Evolutionary conservation across 225 moss, liverwort and hornwort genomes (phyloP).

Genomic region (Lunularia cruciata): DNA sequence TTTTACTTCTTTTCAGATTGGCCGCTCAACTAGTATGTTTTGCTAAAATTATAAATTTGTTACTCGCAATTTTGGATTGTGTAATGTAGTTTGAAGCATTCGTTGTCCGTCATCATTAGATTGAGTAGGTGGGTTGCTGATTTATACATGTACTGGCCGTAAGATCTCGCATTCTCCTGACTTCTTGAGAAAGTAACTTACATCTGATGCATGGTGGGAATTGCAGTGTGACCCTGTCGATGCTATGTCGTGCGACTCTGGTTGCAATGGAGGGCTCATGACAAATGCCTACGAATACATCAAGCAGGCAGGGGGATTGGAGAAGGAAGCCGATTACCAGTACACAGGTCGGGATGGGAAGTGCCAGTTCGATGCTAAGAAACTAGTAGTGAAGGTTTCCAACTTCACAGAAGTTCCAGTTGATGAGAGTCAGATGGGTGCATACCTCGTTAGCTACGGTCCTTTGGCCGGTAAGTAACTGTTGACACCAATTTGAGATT

Average conservation of each 20-base stretch:
- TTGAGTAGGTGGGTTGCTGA: no score
- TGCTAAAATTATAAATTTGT: no score
- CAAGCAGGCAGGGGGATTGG: conserved; percentile 42
- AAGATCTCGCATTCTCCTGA: no score
- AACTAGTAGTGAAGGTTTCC: conserved; percentile 40
- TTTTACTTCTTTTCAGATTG: no score
- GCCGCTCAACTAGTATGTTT: no score
- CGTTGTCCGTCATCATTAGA: no score
- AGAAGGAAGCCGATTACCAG: conserved; percentile 35
- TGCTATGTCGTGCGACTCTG: conserved; percentile 38
- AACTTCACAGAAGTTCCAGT: conserved; percentile 46
- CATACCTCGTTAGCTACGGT: conserved; percentile 24
- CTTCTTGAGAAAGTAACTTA: no score
- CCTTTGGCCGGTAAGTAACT: conserved; percentile 26
- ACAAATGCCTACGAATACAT: conserved; percentile 46
- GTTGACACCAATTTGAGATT: no score
- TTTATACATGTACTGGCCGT: no score
- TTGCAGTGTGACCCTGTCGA: conserved; percentile 46
- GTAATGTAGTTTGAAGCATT: no score
- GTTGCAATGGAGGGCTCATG: conserved; percentile 52
- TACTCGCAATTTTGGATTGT: no score
- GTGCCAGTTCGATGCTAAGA: conserved; percentile 39
- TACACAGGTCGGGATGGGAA: conserved; percentile 41
- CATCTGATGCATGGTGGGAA: no score
- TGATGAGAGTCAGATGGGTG: conserved; percentile 31